A percentile compares a stretch with the other conserved stretches of the same genome.
Conservation (phyloP, 257 asterid species). For the Capsicum rhomboideum region DNA sequence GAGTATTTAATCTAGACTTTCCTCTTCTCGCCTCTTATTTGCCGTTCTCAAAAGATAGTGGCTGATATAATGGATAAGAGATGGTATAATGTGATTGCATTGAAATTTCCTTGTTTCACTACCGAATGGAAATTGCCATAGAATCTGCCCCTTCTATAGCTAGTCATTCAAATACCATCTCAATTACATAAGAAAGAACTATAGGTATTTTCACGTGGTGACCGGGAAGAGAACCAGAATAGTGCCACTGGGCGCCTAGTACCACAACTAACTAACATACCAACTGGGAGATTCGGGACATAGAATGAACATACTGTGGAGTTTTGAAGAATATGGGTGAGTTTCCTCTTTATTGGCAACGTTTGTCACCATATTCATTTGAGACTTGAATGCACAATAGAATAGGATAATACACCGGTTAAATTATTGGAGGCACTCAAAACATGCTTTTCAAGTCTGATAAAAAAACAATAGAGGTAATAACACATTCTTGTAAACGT, state of each 20-base stretch:
- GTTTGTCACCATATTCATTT: neutral
- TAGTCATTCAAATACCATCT: neutral
- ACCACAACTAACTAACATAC: neutral
- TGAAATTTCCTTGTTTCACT: neutral
- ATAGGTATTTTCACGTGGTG: neutral
- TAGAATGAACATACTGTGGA: neutral
- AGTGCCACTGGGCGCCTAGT: neutral
- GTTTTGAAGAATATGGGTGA: neutral
- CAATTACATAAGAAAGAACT: neutral
- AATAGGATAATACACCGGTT: neutral
- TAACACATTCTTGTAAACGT: neutral
- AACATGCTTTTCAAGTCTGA: neutral
- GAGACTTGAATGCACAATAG: neutral
- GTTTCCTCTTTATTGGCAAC: neutral
- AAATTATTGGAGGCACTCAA: neutral
- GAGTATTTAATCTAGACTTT: neutral
- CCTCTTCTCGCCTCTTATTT: neutral
- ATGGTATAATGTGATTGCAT: neutral
- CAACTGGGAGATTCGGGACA: neutral
- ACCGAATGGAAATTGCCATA: neutral
- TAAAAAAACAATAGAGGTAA: neutral
- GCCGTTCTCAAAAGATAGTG: neutral
- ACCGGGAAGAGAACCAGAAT: neutral
- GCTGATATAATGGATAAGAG: neutral
- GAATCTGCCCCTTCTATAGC: neutral